Evolutionary conservation across 2,329 filamentous ascomycete genomes (phyloP), one percentile per base, ranked within the genome.

Genomic region (Kalmusia sp.): DNA sequence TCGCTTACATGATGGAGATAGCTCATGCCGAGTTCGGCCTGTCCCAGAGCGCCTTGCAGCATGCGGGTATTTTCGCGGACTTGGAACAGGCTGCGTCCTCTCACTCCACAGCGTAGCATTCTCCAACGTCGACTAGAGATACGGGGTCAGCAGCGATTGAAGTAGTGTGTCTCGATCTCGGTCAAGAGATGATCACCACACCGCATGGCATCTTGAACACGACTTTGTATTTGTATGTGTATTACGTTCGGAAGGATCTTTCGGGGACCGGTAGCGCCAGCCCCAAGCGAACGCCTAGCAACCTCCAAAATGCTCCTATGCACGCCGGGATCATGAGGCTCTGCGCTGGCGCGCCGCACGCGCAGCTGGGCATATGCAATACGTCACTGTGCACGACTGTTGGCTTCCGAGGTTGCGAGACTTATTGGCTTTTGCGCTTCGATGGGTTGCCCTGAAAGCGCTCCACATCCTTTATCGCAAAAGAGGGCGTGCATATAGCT

Each of bases 231-330:
- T 35, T 35, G 43, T 46, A 46, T 46, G 43, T 33, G 24, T 14
- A 25, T 17, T 17, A 34, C 43, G 22, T 40, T 17, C 43, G 43
- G 43, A 17, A 46, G 43, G 43, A 46, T 46, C 43, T 17, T 35
- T 46, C 43, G 43, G 43, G 43, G 21, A 46, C 43, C 43, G 43
- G 43, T 35, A 35, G 19, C 30, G 43, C 31, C 19, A 35, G 43
- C 31, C 28, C 17, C 43, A 46, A 46, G 43, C 43, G 43, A 46
- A 14, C 11, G 19, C 27, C 12, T 12, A 12, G 11, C 17, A 19
- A 28, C 31, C 12, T 27, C 40, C 24, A 33, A 19, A 6, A 2
- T n/a, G 6, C 9, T 11, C 6, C 8, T 8, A 45, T 33, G 30
- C 30, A 27, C 21, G 21, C 30, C 17, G 30, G 43, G 30, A 3